These are phyloP conservation scores for Tremellales sp. DNA, from an alignment of 1,284 basidiomycete genomes.

Conservation along the genomic window DNA sequence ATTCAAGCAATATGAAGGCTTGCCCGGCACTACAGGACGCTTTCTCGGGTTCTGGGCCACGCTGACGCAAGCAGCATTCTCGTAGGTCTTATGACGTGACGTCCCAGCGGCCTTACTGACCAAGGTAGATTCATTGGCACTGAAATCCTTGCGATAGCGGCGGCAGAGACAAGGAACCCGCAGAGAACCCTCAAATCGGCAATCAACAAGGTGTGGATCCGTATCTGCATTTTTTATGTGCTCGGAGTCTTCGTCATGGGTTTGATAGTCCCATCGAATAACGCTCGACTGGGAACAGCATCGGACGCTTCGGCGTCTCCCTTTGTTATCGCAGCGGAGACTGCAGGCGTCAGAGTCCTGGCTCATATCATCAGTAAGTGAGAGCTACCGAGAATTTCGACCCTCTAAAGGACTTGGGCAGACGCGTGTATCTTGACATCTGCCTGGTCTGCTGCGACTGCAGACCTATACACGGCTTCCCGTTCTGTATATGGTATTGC, in stretches of 20 bases:
- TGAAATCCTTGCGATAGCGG: constrained; percentile 24
- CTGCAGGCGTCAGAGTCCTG: constrained; percentile 64
- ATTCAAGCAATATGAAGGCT: constrained; percentile 45
- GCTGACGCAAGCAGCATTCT: constrained; percentile 46
- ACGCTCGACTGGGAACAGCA: constrained; percentile 55
- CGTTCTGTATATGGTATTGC: constrained; percentile 53
- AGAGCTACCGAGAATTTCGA: constrained; percentile 55
- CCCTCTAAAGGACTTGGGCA: neutral
- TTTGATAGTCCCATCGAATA: constrained; percentile 64
- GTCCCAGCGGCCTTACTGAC: too few relatives aligned
- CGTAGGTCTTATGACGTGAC: constrained; percentile 25
- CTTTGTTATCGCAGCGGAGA: constrained; percentile 65
- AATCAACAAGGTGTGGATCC: constrained; percentile 60
- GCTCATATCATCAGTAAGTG: constrained; percentile 62
- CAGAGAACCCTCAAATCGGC: constrained; percentile 22
- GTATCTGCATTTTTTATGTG: constrained; percentile 66
- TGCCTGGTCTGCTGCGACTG: constrained; percentile 53
- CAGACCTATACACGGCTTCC: constrained; percentile 52
- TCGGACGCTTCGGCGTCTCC: constrained; percentile 67
- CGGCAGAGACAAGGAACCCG: constrained; percentile 27
- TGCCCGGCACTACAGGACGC: constrained; percentile 33
- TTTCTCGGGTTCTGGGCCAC: constrained; percentile 51
- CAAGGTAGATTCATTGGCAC: constrained; percentile 20
- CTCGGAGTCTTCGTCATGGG: constrained; percentile 58
- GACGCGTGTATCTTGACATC: constrained; percentile 52